Base-by-base conservation (phyloP, 306 rosid species). In the Cicer cuneatum region DNA sequence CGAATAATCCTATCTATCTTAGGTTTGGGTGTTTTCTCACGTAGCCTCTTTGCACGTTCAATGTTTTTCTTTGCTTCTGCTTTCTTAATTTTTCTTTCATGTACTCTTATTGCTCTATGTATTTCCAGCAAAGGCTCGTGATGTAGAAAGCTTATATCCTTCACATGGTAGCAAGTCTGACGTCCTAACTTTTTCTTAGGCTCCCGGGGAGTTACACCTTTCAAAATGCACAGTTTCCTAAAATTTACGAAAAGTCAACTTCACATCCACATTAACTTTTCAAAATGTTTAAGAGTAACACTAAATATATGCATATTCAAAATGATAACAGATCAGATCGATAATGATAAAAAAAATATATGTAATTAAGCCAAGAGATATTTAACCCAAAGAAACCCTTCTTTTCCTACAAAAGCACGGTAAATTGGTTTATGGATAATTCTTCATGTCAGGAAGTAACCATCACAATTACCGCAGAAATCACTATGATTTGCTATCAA, bases 151-250 rank as follows among this genome's bases (percentile, higher is more conserved):
- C 90, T 63, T 66, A 92, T 69, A 81, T 94, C 99, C 89, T 94
- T 94, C 70, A 91, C 86, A 59, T 94, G 99, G 81, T 92, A 94
- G 78, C 92, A 90, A 41, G 97, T 88, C 80, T 92, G 93, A 74
- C 97, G 61, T 71, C 99, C 99, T 38, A 94, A 88, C 89, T 94
- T 94, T 60, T 94, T 92, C 90, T 89, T 94, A 1, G 99, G 97
- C 82, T 94, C 99, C 53, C 96, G 86, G 0, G 99, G 99, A 61
- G 90, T 88, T 10, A 94, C 70, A 7, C 99, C 97, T 86, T 94
- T 94, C 82, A 92, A 82, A 85, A 94, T 94, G 82, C 96, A 94
- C 14, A 94, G 69, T 47, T 87, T 87, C 96, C 99, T 92, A 76
- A 49, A 78, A 69, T 58, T 73, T 70, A 16, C 5, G 39, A 74